These are phyloP conservation scores for Trichophyton simii DNA, from an alignment of 2,329 filamentous ascomycete genomes.

Conservation along the genomic window DNA sequence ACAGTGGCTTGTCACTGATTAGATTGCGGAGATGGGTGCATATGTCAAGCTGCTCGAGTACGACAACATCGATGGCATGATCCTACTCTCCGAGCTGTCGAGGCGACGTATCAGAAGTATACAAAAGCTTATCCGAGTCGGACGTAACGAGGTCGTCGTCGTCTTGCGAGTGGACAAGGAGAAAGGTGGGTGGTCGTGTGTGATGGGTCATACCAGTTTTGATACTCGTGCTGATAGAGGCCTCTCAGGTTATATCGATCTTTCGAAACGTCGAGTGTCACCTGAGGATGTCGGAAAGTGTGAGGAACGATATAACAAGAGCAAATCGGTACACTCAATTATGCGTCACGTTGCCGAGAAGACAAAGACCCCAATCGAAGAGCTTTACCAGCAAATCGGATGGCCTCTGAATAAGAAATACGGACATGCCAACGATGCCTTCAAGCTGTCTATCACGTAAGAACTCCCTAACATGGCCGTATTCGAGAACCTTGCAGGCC, in stretches of 20 bases:
- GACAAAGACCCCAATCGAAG: slow-evolving; percentile 85
- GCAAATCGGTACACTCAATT: slow-evolving; percentile 98
- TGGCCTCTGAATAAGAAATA: slow-evolving; percentile 98
- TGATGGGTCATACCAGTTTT: slow-evolving; percentile 12
- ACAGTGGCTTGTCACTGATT: slow-evolving; percentile 3
- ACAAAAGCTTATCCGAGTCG: slow-evolving; percentile 96
- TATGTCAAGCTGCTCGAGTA: slow-evolving; percentile 99
- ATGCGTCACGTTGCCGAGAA: slow-evolving; percentile 98
- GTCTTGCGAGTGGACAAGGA: slow-evolving; percentile 98
- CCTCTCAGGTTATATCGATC: slow-evolving; percentile 73
- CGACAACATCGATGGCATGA: slow-evolving; percentile 99
- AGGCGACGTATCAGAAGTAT: slow-evolving; percentile 97
- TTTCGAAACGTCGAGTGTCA: slow-evolving; percentile 95
- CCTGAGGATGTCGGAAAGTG: slow-evolving; percentile 97
- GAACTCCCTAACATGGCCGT: slow-evolving; percentile 16
- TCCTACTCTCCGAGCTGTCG: slow-evolving; percentile 91
- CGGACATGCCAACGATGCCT: slow-evolving; percentile 91
- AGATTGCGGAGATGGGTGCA: slow-evolving; percentile 99
- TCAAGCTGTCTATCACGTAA: slow-evolving; percentile 97
- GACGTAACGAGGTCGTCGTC: slow-evolving; percentile 95
- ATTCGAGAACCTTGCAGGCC: neutral
- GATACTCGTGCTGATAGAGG: neutral
- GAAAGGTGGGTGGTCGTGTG: slow-evolving; percentile 52
- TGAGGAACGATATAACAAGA: slow-evolving; percentile 99
- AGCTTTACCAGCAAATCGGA: slow-evolving; percentile 82